These are phyloP conservation scores for Phytophthora pseudosyringae DNA, from an alignment of 352 stramenopile species.

Conservation along the genomic window DNA sequence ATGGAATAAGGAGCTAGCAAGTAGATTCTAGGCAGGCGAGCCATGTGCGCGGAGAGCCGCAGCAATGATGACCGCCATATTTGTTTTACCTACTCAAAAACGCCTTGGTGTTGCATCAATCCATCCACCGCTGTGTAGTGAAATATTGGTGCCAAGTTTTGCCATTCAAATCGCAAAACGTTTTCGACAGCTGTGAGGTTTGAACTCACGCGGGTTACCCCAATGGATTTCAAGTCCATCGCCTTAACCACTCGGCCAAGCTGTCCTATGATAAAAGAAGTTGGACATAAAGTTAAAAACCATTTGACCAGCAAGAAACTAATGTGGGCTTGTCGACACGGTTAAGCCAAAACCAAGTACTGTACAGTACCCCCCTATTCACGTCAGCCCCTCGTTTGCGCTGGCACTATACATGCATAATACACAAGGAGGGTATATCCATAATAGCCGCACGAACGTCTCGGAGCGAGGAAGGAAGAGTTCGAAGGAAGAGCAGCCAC, in stretches of 20 bases:
- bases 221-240: slow-evolving; percentile 48
- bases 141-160: background rate
- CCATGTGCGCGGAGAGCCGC: background rate
- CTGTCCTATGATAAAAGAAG: too few species aligned
- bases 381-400: too few species aligned
- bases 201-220: slow-evolving; percentile 41
- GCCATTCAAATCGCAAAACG: slow-evolving; percentile 8
- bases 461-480: too few species aligned
- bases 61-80: slow-evolving; percentile 22
- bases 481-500: too few species aligned
- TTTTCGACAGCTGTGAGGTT: slow-evolving; percentile 42
- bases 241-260: slow-evolving; percentile 45
- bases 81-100: slow-evolving; percentile 13
- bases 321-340: too few species aligned
- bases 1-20: slow-evolving; percentile 8
- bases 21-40: slow-evolving; percentile 19
- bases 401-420: too few species aligned
- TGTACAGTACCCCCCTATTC: too few species aligned
- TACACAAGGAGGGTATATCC: too few species aligned
- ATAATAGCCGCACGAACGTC: too few species aligned
- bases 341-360: too few species aligned
- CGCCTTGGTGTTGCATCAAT: too few species aligned
- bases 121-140: background rate
- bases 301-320: background rate
- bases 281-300: background rate